Conservation (phyloP, 192 early-diverging fungal genomes). For the Umbelopsis sp. region DNA sequence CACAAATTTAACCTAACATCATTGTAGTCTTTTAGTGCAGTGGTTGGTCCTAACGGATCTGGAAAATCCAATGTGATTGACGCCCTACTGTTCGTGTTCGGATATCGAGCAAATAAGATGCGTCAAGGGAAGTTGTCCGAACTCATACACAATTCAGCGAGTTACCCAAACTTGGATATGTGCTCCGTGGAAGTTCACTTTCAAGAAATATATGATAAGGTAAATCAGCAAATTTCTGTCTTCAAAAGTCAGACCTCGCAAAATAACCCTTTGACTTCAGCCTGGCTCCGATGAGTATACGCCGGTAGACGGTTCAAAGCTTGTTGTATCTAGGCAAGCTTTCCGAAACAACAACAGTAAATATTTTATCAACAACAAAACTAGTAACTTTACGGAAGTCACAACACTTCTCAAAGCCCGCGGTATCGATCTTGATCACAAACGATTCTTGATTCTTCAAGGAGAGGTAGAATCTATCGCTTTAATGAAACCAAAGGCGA, state of each 20-base stretch:
- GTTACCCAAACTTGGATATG: conserved; percentile 65
- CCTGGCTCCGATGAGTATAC: conserved; percentile 62
- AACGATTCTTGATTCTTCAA: conserved; percentile 96
- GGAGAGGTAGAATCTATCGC: conserved; percentile 99
- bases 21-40: conserved; percentile 68
- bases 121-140: conserved; percentile 94
- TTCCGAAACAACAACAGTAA: conserved; percentile 69
- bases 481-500: conserved; percentile 96
- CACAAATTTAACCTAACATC: not conserved
- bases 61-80: conserved; percentile 99
- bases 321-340: conserved; percentile 81
- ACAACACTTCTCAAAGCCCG: conserved; percentile 78
- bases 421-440: conserved; percentile 97
- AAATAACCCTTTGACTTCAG: conserved; percentile 37
- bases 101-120: conserved; percentile 96
- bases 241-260: not conserved
- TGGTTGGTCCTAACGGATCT: conserved; percentile 97
- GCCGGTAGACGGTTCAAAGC: conserved; percentile 65
- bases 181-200: conserved; percentile 96
- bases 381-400: conserved; percentile 81
- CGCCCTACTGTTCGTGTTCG: conserved; percentile 97
- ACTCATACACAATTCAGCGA: conserved; percentile 92
- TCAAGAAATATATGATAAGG: conserved; percentile 84
- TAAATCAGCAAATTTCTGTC: conserved; percentile 27
- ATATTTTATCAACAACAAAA: conserved; percentile 71